Conservation (phyloP, 768 basidiomycete species). For the Asterophora lycoperdoides region DNA sequence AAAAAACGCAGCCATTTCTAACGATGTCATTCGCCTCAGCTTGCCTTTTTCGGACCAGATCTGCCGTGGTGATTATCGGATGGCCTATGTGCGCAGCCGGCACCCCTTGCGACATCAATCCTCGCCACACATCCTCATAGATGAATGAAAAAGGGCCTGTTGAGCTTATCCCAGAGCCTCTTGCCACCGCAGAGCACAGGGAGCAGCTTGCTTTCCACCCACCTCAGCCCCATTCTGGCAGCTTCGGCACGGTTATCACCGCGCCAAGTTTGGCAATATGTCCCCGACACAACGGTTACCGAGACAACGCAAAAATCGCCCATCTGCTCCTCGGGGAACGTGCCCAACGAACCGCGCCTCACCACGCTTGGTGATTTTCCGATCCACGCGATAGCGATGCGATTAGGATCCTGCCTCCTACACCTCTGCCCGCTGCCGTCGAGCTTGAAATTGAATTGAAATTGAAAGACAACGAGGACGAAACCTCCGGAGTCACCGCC, state of each 20-base stretch:
- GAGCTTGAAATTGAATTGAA: background rate
- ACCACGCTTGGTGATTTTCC: conserved; percentile 4
- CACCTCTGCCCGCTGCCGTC: too few relatives aligned
- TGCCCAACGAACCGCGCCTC: conserved; percentile 5
- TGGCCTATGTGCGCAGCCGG: background rate
- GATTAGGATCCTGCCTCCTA: too few relatives aligned
- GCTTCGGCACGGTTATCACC: background rate
- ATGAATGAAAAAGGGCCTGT: background rate
- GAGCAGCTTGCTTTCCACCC: conserved; percentile 1
- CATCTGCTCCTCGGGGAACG: conserved; percentile 8
- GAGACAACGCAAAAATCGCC: conserved; percentile 16
- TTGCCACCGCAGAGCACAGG: too few relatives aligned
- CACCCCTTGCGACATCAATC: background rate
- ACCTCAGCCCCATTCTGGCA: background rate
- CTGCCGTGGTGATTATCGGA: conserved; percentile 15
- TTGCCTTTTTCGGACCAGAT: conserved; percentile 15
- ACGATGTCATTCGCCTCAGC: conserved; percentile 7
- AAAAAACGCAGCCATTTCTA: conserved; percentile 16
- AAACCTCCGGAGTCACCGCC: background rate
- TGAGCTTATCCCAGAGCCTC: too few relatives aligned
- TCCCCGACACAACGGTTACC: conserved; percentile 18
- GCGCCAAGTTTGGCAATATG: conserved; percentile 6
- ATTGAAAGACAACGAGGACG: too few relatives aligned
- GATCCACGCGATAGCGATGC: background rate
- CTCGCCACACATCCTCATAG: background rate